Evolutionary conservation across 225 moss, liverwort and hornwort species (phyloP).

Genomic region (Sphagnum tenellum): DNA sequence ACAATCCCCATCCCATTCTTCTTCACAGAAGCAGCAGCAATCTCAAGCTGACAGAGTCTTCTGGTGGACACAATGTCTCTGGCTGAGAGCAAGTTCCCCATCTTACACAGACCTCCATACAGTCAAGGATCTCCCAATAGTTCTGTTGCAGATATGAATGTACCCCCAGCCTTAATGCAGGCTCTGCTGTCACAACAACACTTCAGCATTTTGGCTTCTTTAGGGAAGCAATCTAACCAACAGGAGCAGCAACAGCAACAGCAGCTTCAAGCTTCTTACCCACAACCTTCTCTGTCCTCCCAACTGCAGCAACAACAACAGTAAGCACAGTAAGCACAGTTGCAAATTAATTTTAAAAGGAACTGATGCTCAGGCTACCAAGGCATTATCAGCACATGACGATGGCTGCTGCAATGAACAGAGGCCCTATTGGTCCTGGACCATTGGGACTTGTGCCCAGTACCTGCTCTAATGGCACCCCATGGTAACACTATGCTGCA

Average conservation of each 20-base stretch:
- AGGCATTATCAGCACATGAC: conserved; percentile 40
- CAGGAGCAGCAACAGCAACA: conserved; percentile 6
- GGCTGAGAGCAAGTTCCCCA: conserved; percentile 51
- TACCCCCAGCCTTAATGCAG: conserved; percentile 18
- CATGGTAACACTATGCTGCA: conserved; percentile 83
- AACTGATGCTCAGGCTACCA: conserved; percentile 36
- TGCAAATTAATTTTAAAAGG: conserved; percentile 42
- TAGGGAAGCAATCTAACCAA: conserved; percentile 52
- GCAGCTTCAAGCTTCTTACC: conserved; percentile 3
- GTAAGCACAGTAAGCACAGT: not conserved
- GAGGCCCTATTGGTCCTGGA: conserved; percentile 62
- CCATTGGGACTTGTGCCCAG: conserved; percentile 78
- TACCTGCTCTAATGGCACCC: conserved; percentile 85
- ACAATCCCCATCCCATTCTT: conserved; percentile 39
- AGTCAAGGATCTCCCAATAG: conserved; percentile 14
- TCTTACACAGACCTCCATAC: conserved; percentile 28
- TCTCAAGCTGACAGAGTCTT: conserved; percentile 27
- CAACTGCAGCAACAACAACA: conserved; percentile 12
- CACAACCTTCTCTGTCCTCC: conserved; percentile 1
- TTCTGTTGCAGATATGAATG: conserved; percentile 12
- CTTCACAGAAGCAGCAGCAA: conserved; percentile 33
- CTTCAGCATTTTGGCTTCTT: conserved; percentile 32
- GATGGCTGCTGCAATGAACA: conserved; percentile 36
- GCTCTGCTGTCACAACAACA: conserved; percentile 43
- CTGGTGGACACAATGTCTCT: conserved; percentile 42